Percentiles rank a stretch among this genome's conserved stretches.
phyloP scores from a whole-genome alignment of 2,329 filamentous ascomycete species.

The Ilyonectria mors-panacis region DNA sequence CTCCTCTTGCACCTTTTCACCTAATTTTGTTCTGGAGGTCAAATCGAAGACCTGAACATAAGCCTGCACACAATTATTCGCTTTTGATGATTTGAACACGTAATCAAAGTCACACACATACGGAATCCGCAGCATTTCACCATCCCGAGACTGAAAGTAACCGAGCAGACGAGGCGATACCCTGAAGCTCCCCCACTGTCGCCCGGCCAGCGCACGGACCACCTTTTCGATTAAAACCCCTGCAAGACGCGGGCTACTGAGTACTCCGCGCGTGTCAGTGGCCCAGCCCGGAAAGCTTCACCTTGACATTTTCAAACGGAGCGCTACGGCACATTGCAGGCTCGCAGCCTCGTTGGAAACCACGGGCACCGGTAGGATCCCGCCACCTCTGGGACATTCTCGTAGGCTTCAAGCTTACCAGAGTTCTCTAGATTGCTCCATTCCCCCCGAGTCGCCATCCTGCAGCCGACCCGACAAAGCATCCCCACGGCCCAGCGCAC shows the following conservation, averaged over 20 bases:
- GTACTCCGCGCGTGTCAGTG: slow-evolving; percentile 34
- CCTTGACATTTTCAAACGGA: slow-evolving; percentile 38
- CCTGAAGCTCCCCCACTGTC: slow-evolving; percentile 24
- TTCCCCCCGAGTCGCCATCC: not conserved
- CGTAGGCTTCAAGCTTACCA: not conserved
- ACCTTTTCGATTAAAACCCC: slow-evolving; percentile 45
- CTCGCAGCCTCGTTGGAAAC: slow-evolving; percentile 34
- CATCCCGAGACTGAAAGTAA: not conserved
- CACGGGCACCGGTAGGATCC: slow-evolving; percentile 17
- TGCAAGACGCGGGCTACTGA: slow-evolving; percentile 43
- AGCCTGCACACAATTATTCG: no score
- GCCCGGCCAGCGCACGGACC: slow-evolving; percentile 33
- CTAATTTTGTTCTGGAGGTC: no score
- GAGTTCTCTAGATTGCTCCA: slow-evolving; percentile 3
- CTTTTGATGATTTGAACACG: no score
- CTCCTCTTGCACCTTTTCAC: no score
- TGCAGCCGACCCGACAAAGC: slow-evolving; percentile 21
- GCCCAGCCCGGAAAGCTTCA: slow-evolving; percentile 32
- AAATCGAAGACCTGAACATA: no score
- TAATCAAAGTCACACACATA: no score
- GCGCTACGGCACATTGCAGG: slow-evolving; percentile 31
- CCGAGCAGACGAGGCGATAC: slow-evolving; percentile 18
- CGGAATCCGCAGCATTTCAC: not conserved
- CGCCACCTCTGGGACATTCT: not conserved
- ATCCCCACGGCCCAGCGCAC: slow-evolving; percentile 28